A percentile compares a stretch with the other conserved stretches of the same genome.
Evolutionary conservation across 2,329 filamentous ascomycete species (phyloP).

Genomic region (Hypoxylon sp.): DNA sequence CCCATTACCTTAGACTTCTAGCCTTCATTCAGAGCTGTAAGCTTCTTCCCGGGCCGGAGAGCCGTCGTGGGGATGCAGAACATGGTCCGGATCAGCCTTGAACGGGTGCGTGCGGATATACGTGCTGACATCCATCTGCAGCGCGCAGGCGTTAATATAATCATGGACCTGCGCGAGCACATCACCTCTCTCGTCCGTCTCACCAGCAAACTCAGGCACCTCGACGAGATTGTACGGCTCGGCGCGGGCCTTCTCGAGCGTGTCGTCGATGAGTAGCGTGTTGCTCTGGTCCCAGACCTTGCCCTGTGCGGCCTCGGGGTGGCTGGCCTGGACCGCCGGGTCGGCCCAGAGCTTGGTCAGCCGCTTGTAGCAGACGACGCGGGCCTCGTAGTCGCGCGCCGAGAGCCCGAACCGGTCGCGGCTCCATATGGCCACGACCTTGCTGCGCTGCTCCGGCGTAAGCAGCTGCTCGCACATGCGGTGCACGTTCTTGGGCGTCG

Average conservation of each 20-base stretch:
- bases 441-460: slow-evolving; percentile 60
- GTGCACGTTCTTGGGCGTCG: slow-evolving; percentile 76
- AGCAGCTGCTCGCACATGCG: slow-evolving; percentile 76
- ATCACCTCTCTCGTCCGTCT: slow-evolving; percentile 54
- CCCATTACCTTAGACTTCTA: not conserved
- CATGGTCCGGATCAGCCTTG: not conserved
- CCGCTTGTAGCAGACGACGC: slow-evolving; percentile 91
- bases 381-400: slow-evolving; percentile 70
- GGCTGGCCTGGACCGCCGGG: slow-evolving; percentile 55
- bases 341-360: slow-evolving; percentile 78
- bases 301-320: slow-evolving; percentile 55
- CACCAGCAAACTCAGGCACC: slow-evolving; percentile 79
- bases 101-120: slow-evolving; percentile 60
- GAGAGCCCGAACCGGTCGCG: slow-evolving; percentile 81
- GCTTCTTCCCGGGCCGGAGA: not conserved
- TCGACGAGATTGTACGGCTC: slow-evolving; percentile 87
- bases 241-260: slow-evolving; percentile 78
- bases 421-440: slow-evolving; percentile 79
- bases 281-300: slow-evolving; percentile 80
- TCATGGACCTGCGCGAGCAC: slow-evolving; percentile 71
- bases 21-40: not conserved
- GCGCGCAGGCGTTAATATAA: slow-evolving; percentile 67
- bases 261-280: slow-evolving; percentile 92
- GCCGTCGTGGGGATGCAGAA: not conserved
- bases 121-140: slow-evolving; percentile 70